Evolutionary conservation across 352 stramenopile genomes (phyloP).

Genomic region (Phytophthora fragariaefolia): DNA sequence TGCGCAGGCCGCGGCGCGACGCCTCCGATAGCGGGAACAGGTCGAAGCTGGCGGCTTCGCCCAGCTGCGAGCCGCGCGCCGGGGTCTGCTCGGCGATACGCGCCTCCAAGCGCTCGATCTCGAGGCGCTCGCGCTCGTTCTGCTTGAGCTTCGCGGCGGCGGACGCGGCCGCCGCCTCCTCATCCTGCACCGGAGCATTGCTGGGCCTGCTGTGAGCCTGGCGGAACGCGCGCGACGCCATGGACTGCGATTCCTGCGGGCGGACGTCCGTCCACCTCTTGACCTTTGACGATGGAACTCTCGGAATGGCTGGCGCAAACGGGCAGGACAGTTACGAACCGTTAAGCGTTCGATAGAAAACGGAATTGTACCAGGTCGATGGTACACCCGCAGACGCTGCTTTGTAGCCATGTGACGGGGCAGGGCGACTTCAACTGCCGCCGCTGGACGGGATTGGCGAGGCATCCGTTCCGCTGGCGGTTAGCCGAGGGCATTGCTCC

Average conservation of each 20-base stretch:
- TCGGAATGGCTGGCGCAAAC: conserved; percentile 36
- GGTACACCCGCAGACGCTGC: not conserved
- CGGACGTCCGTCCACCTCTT: no score
- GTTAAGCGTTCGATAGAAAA: not conserved
- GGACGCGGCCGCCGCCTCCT: conserved; percentile 27
- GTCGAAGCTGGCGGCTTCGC: conserved; percentile 81
- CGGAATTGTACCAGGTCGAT: not conserved
- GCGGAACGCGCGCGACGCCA: conserved; percentile 43
- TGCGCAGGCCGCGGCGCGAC: conserved; percentile 70
- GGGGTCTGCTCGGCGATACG: conserved; percentile 78
- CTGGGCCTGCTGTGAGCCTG: conserved; percentile 31
- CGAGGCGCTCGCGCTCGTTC: conserved; percentile 73
- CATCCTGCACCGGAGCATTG: conserved; percentile 13
- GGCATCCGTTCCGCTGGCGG: no score
- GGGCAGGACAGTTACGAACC: not conserved
- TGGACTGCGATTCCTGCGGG: no score
- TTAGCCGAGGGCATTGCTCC: no score
- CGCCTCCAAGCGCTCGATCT: conserved; percentile 69
- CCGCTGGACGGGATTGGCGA: no score
- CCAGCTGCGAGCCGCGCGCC: conserved; percentile 79
- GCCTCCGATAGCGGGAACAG: conserved; percentile 85
- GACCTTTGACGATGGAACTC: conserved; percentile 3
- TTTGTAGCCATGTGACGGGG: conserved; percentile 41
- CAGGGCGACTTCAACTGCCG: conserved; percentile 24
- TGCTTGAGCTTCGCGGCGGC: conserved; percentile 64